Base-by-base conservation (phyloP, 2,329 filamentous ascomycete species). In the Xylariaceae sp. region DNA sequence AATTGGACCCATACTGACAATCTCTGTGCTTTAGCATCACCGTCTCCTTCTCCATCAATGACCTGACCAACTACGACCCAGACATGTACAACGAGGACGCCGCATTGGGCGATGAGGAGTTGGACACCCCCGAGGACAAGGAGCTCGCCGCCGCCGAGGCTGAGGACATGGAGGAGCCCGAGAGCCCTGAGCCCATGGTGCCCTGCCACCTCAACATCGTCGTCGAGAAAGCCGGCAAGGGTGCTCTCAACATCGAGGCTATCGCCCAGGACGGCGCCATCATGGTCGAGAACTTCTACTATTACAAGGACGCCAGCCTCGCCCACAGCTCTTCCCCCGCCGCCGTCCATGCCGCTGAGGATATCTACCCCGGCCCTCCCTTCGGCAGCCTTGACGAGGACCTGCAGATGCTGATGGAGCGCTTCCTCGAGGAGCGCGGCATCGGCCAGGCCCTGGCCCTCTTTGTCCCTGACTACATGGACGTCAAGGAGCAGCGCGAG, bases 401-500 rank as follows among this genome's bases (percentile, higher is more conserved):
- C 70, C 83, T 99, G 42, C 93, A 97, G 79, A 81, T 90, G 48
- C 81, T 96, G 63, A 80, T 97, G 70, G 93, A 97, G 81, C 84
- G 88, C 63, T 99, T 93, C 77, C 82, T 99, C 58, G 91, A 96
- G 73, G 94, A 97, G 81, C 84, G 94, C 63, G 94, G 93, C 59
- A 84, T 99, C 73, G 90, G 93, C 66, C 86, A 88, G 63, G 83
- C 87, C 53, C 82, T 99, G 64, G 93, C 92, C 48, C 76, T 92
- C 61, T 97, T 97, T 73, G 87, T 96, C 42, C 90, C 92, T 36
- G 92, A 97, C 71, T 99, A 96, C 76, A 92, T 97, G 67, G 91
- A 97, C 70, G 84, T 89, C 75, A 99, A 99, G 86, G 94, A 99
- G 83, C 93, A 97, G 83, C 88, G 86, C 75, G 94, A 99, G 81